These are phyloP conservation scores for Chrysosporium queenslandicum DNA, from an alignment of 2,329 filamentous ascomycete genomes.

Conservation along the genomic window DNA sequence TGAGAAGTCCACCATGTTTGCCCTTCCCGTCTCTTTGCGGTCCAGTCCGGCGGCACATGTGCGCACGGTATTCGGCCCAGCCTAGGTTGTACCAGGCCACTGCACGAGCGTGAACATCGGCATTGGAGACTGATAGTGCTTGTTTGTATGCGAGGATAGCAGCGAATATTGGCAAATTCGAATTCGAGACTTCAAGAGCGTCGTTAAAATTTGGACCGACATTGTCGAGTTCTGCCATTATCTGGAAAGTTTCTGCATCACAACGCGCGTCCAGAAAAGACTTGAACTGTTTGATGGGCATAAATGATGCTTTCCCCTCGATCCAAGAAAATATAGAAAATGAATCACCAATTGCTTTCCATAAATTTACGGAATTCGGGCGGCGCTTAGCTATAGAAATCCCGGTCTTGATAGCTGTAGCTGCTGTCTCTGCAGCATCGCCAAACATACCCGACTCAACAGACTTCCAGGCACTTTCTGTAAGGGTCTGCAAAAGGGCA, in stretches of 20 bases:
- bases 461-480: slow-evolving; percentile 68
- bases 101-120: slow-evolving; percentile 77
- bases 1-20: slow-evolving; percentile 53
- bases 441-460: slow-evolving; percentile 80
- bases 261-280: slow-evolving; percentile 49
- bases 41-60: slow-evolving; percentile 50
- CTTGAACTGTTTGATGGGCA: slow-evolving; percentile 50
- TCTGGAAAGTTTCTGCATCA: slow-evolving; percentile 45
- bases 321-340: slow-evolving; percentile 74
- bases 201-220: slow-evolving; percentile 39
- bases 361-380: slow-evolving; percentile 75
- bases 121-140: slow-evolving; percentile 60
- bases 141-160: slow-evolving; percentile 80
- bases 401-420: slow-evolving; percentile 59
- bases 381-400: slow-evolving; percentile 50
- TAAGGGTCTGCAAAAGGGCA: slow-evolving; percentile 75
- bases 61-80: slow-evolving; percentile 81
- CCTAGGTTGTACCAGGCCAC: slow-evolving; percentile 97
- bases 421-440: slow-evolving; percentile 62
- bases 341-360: slow-evolving; percentile 85
- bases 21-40: slow-evolving; percentile 37
- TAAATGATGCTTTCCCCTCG: slow-evolving; percentile 53
- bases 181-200: slow-evolving; percentile 33
- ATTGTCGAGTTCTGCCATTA: slow-evolving; percentile 61
- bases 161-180: slow-evolving; percentile 52